These are phyloP conservation scores for Nakazawaea ernobii DNA, from an alignment of 805 yeast species.

Conservation along the genomic window DNA sequence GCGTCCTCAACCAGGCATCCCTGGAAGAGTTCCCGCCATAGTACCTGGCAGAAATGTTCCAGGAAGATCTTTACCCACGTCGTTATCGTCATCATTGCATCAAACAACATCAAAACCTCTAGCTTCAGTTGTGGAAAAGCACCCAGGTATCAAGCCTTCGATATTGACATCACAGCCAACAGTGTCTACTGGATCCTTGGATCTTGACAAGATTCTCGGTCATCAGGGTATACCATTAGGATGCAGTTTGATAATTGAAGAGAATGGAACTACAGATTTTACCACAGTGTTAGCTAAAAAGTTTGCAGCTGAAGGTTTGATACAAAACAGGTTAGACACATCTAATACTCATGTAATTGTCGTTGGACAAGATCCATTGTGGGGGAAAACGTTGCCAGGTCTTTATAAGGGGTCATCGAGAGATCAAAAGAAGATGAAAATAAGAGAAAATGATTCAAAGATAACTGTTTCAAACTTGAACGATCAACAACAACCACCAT, in stretches of 20 bases:
- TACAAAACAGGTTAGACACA: slow-evolving; percentile 50
- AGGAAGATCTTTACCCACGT: slow-evolving; percentile 2
- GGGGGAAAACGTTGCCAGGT: slow-evolving; percentile 76
- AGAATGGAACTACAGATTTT: slow-evolving; percentile 85
- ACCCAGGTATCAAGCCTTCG: slow-evolving; percentile 74
- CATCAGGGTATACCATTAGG: slow-evolving; percentile 90
- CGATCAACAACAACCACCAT: slow-evolving; percentile 24
- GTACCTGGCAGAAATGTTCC: background rate
- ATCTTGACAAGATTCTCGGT: slow-evolving; percentile 65
- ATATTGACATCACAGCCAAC: slow-evolving; percentile 67
- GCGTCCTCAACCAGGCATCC: slow-evolving; percentile 11
- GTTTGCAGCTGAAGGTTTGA: slow-evolving; percentile 72
- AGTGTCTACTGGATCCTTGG: slow-evolving; percentile 73
- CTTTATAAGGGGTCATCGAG: slow-evolving; percentile 61
- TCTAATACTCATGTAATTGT: slow-evolving; percentile 57
- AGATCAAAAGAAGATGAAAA: slow-evolving; percentile 57
- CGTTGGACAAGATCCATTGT: slow-evolving; percentile 48
- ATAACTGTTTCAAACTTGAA: slow-evolving; percentile 64
- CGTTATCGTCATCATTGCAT: background rate
- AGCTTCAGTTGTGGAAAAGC: slow-evolving; percentile 13
- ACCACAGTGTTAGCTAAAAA: slow-evolving; percentile 61
- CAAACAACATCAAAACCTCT: background rate
- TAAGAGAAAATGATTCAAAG: slow-evolving; percentile 52
- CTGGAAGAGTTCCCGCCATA: slow-evolving; percentile 14
- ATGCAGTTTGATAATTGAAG: slow-evolving; percentile 63